Base-by-base conservation (phyloP, 306 rosid species). In the Prunus mume region DNA sequence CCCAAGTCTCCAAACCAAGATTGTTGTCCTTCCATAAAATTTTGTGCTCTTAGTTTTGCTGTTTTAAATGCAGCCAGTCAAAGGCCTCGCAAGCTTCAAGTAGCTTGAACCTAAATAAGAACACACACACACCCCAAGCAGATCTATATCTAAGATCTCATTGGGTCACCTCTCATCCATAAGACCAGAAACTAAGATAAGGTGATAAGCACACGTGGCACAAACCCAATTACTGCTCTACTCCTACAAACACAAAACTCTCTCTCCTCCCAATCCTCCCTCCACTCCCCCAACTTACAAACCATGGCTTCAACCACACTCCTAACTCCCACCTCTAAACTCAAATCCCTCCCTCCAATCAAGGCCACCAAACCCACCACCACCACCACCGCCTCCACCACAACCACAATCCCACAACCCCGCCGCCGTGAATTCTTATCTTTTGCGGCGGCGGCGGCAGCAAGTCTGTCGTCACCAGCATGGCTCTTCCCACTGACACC, bases 161-260 rank as follows among this genome's bases (percentile, higher is more conserved):
- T 88, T 85, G 93, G 96, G 56, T 81, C 76, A 34, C 9, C 77
- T 81, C 85, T 87, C 79, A 90, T 88, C 97, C 91, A 82, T 66
- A 85, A 82, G 34, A 65, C 77, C 69, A 72, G 83, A 70, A 71
- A 5, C 38, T 45, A 72, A 81, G 98, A 96, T 96, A 96, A 96
- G 98, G 64, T 27, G 98, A 91, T 96, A 93, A 89, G 97, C 6
- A 83, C 88, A 91, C 93, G 93, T 92, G 99, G 87, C 97, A 83
- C 25, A 77, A 76, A 83, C 82, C 88, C 87, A 82, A 22, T 71
- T 70, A 77, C 71, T 63, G 69, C 5, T 41, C 61, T 41, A 6
- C 65, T 41, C 51, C 84, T 70, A 68, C 80, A 82, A 70, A n/a
- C 82, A 28, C 77, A 30, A 9, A 75, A 38, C 52, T 5, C 72